Conservation (phyloP, 805 yeast genomes). For the Cyberlindnera samutprakarnensis region DNA sequence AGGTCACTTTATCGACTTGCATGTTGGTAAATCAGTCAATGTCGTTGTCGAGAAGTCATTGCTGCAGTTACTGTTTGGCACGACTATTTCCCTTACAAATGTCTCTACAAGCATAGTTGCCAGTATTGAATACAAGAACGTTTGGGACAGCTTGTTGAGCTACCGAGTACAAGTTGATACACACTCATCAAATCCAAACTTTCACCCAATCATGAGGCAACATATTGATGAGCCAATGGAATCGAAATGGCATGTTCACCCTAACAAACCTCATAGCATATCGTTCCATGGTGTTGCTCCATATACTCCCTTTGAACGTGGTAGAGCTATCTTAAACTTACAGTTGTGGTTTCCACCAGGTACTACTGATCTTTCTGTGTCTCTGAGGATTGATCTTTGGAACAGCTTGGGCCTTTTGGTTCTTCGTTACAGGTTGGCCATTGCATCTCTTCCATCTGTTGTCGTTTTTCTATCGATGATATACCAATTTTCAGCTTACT, state of each 20-base stretch:
- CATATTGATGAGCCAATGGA: constrained; percentile 58
- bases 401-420: constrained; percentile 62
- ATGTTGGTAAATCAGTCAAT: too few relatives aligned
- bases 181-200: constrained; percentile 17
- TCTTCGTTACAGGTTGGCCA: constrained; percentile 67
- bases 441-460: constrained; percentile 63
- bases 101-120: constrained; percentile 34
- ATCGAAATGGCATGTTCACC: constrained; percentile 68
- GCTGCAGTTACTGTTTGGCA: constrained; percentile 16
- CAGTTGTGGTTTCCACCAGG: constrained; percentile 38
- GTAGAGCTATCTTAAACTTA: constrained; percentile 27
- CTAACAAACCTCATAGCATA: constrained; percentile 31
- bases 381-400: constrained; percentile 41
- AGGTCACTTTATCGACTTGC: too few relatives aligned
- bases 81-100: constrained; percentile 30
- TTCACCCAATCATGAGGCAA: constrained; percentile 65
- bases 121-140: constrained; percentile 44
- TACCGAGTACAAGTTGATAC: constrained; percentile 29
- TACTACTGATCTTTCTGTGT: constrained; percentile 8
- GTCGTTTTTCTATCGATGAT: constrained; percentile 44
- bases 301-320: constrained; percentile 43
- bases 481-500: constrained; percentile 45
- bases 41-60: constrained; percentile 7
- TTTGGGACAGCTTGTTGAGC: constrained; percentile 56
- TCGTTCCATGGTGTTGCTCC: constrained; percentile 64